Conservation (phyloP, 306 rosid species). For the Citrullus mucosospermus region DNA sequence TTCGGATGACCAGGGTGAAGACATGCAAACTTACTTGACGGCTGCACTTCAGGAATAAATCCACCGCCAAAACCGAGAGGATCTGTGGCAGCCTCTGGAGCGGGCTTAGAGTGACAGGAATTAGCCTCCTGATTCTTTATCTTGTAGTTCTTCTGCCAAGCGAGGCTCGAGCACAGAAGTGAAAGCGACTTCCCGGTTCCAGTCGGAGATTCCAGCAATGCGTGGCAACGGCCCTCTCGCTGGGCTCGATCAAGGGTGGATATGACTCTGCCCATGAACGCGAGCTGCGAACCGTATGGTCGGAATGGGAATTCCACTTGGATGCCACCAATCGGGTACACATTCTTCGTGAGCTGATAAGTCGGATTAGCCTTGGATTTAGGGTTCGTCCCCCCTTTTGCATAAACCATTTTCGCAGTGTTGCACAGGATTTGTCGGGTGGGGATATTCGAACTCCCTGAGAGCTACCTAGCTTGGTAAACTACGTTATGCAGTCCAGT, state of each 20-base stretch:
- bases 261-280: constrained; percentile 79
- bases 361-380: constrained; percentile 8
- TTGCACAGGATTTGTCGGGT: not conserved
- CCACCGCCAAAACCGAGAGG: constrained; percentile 77
- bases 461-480: not conserved
- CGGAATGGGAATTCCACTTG: constrained; percentile 76
- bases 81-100: constrained; percentile 44
- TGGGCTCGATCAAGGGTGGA: constrained; percentile 76
- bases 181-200: constrained; percentile 95
- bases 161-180: constrained; percentile 76
- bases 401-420: constrained; percentile 27
- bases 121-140: constrained; percentile 15
- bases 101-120: constrained; percentile 28
- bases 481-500: not conserved
- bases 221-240: constrained; percentile 83
- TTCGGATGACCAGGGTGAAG: not conserved
- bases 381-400: constrained; percentile 18
- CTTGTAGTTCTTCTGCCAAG: constrained; percentile 69
- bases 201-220: constrained; percentile 86
- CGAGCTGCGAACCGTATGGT: constrained; percentile 87
- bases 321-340: constrained; percentile 69
- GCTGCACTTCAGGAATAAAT: constrained; percentile 45
- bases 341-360: constrained; percentile 30
- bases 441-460: not conserved
- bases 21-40: constrained; percentile 24